These are phyloP conservation scores for Globisporangium lucens DNA, from an alignment of 352 stramenopile species.

Conservation along the genomic window DNA sequence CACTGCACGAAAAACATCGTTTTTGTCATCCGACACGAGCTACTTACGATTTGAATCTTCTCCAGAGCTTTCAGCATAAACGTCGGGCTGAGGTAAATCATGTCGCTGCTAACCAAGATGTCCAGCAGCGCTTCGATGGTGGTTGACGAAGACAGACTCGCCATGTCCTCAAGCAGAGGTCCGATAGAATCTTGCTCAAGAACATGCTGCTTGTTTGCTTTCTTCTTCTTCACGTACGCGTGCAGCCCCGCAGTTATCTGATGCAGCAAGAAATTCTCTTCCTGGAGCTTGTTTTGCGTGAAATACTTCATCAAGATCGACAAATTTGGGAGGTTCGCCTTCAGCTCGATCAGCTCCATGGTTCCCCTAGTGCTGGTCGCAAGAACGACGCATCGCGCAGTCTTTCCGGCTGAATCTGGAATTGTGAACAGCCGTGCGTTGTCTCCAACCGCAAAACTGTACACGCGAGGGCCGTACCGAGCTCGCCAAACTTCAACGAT, in stretches of 20 bases:
- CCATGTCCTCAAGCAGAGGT: conserved; percentile 62
- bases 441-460: conserved; percentile 66
- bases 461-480: conserved; percentile 69
- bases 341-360: conserved; percentile 61
- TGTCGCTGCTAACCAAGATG: conserved; percentile 58
- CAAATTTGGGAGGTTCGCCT: conserved; percentile 46
- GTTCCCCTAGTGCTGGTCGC: conserved; percentile 25
- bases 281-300: conserved; percentile 81
- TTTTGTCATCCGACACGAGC: not conserved
- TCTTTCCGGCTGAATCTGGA: conserved; percentile 31
- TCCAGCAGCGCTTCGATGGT: conserved; percentile 74
- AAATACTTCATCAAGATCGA: conserved; percentile 83
- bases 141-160: conserved; percentile 52
- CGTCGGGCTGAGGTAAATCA: conserved; percentile 45
- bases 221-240: conserved; percentile 70
- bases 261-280: conserved; percentile 84
- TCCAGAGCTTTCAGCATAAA: conserved; percentile 66
- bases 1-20: not conserved
- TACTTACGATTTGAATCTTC: conserved; percentile 55
- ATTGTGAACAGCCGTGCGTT: conserved; percentile 66
- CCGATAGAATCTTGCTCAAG: conserved; percentile 52
- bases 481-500: conserved; percentile 85
- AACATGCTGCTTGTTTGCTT: conserved; percentile 27
- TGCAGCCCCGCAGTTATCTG: conserved; percentile 73
- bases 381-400: conserved; percentile 57